phyloP scores from a whole-genome alignment of 2,329 filamentous ascomycete genomes.

The Colletotrichum tanaceti region DNA sequence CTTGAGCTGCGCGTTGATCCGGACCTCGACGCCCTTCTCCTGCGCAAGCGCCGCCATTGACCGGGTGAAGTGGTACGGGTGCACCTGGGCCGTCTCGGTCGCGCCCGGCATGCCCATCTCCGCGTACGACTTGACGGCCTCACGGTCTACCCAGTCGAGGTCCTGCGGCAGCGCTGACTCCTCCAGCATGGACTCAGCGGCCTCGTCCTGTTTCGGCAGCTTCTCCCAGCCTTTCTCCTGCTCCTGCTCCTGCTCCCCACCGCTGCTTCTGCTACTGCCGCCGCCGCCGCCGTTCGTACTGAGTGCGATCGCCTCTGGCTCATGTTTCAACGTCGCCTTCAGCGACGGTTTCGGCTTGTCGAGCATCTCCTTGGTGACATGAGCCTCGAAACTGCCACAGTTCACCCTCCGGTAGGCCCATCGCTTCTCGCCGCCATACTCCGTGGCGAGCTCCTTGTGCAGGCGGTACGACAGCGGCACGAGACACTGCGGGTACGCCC shows the following conservation, averaged over 20 bases:
- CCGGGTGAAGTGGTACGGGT: slow-evolving; percentile 91
- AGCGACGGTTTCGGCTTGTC: slow-evolving; percentile 44
- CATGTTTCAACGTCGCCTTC: slow-evolving; percentile 36
- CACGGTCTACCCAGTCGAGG: slow-evolving; percentile 84
- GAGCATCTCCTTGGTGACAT: slow-evolving; percentile 51
- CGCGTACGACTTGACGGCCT: slow-evolving; percentile 76
- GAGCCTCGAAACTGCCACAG: slow-evolving; percentile 70
- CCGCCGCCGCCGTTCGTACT: slow-evolving; percentile 19
- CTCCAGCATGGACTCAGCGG: slow-evolving; percentile 60
- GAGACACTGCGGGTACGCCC: slow-evolving; percentile 88
- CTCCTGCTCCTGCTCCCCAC: slow-evolving; percentile 2
- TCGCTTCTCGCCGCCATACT: slow-evolving; percentile 79
- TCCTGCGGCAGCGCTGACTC: slow-evolving; percentile 77
- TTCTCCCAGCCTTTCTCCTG: slow-evolving; percentile 67
- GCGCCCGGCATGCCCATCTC: slow-evolving; percentile 80
- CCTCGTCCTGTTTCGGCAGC: slow-evolving; percentile 68
- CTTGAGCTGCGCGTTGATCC: slow-evolving; percentile 74
- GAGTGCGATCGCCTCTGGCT: slow-evolving; percentile 24
- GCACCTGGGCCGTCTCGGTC: slow-evolving; percentile 89
- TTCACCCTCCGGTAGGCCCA: slow-evolving; percentile 90
- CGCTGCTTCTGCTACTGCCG: too few species aligned
- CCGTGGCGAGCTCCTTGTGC: slow-evolving; percentile 84
- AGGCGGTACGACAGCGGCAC: slow-evolving; percentile 88
- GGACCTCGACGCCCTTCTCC: slow-evolving; percentile 75
- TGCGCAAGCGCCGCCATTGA: slow-evolving; percentile 81